Evolutionary conservation across 2,329 filamentous ascomycete species (phyloP).

Genomic region (Acrodontium crateriforme): DNA sequence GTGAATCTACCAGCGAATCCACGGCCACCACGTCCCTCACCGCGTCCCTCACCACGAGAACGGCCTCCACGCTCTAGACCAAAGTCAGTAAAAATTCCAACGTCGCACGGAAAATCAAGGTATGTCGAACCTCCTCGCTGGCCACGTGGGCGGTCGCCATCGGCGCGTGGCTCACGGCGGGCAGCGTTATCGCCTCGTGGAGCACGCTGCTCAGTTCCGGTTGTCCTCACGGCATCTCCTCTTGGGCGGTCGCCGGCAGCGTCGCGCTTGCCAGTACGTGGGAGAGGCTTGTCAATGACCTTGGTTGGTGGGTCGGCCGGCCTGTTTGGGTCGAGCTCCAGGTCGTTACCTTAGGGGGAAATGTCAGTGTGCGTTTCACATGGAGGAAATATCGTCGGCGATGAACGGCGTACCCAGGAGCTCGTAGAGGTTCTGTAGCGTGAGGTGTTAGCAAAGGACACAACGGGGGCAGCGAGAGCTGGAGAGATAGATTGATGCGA

Average conservation of each 20-base stretch:
- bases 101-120: too few relatives aligned
- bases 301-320: slow-evolving; percentile 66
- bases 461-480: too few relatives aligned
- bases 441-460: too few relatives aligned
- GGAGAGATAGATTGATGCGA: too few relatives aligned
- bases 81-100: slow-evolving; percentile 5
- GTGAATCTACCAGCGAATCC: slow-evolving; percentile 36
- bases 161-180: not conserved
- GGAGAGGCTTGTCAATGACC: slow-evolving; percentile 71
- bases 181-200: slow-evolving; percentile 1
- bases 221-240: slow-evolving; percentile 22
- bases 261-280: slow-evolving; percentile 76
- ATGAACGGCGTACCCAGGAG: slow-evolving; percentile 63
- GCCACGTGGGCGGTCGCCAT: not conserved
- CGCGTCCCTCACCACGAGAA: slow-evolving; percentile 31
- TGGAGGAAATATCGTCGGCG: not conserved
- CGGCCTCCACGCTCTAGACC: too few relatives aligned
- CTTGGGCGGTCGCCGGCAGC: slow-evolving; percentile 57
- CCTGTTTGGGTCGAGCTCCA: slow-evolving; percentile 59
- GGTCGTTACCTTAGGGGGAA: slow-evolving; percentile 48
- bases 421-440: slow-evolving; percentile 95
- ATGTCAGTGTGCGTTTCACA: slow-evolving; percentile 8
- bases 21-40: slow-evolving; percentile 37
- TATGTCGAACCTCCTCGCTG: too few relatives aligned
- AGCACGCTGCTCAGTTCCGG: too few relatives aligned